phyloP scores from a whole-genome alignment of 805 yeast genomes.

The Pichia rugopelliculosa region DNA sequence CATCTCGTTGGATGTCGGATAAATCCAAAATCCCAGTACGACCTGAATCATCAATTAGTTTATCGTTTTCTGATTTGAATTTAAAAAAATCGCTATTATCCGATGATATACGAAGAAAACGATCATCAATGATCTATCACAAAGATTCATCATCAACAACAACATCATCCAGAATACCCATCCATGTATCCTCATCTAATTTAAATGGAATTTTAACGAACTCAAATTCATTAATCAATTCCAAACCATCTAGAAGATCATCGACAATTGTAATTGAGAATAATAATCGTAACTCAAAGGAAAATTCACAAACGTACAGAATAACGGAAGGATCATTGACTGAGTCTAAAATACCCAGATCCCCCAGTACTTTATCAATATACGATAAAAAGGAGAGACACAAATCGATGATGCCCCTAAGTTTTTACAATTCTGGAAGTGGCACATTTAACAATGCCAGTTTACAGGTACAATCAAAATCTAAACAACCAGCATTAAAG shows the following conservation, averaged over 20 bases:
- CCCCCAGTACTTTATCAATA: neutral
- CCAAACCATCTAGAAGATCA: neutral
- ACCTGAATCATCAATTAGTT: neutral
- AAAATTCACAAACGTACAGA: neutral
- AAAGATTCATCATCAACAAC: neutral
- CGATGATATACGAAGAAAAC: neutral
- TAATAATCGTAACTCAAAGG: neutral
- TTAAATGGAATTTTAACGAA: neutral
- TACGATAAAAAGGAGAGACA: neutral
- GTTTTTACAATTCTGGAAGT: neutral
- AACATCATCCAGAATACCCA: neutral
- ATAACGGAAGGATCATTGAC: neutral
- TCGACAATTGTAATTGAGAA: neutral
- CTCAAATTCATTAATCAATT: neutral
- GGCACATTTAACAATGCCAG: neutral
- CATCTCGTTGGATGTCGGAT: neutral
- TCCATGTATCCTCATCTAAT: neutral
- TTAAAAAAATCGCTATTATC: neutral
- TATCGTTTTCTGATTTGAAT: neutral
- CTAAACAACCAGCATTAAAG: neutral
- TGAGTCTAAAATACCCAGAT: slow-evolving; percentile 5
- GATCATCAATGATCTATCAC: neutral
- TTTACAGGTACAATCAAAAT: no score
- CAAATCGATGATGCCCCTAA: neutral
- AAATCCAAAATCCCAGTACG: slow-evolving; percentile 10